phyloP scores from a whole-genome alignment of 208 protist species.

The Naegleria lovaniensis region DNA sequence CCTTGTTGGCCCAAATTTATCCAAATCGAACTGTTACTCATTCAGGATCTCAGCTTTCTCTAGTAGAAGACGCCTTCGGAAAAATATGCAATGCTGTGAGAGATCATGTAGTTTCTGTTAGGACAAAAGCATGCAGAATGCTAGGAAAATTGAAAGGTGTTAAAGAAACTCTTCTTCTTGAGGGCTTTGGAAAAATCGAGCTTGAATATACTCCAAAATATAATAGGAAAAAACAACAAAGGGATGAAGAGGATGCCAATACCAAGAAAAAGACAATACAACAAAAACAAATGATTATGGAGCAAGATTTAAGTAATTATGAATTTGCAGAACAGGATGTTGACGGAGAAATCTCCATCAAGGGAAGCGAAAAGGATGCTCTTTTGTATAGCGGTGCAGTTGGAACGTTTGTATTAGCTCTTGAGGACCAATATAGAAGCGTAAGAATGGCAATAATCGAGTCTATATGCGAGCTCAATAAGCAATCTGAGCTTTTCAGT shows the following conservation, averaged over 20 bases:
- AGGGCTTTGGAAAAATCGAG: not conserved
- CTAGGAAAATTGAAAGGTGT: not conserved
- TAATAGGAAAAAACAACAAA: not conserved
- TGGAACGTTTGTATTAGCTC: not conserved
- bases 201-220: not conserved
- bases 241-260: not conserved
- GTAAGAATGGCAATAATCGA: conserved; percentile 3
- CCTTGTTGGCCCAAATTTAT: not conserved
- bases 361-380: not conserved
- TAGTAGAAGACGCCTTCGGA: not conserved
- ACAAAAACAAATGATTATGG: conserved; percentile 12
- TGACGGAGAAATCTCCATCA: not conserved
- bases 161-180: not conserved
- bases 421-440: conserved; percentile 3
- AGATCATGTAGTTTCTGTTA: not conserved
- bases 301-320: not conserved
- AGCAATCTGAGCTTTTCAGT: not conserved
- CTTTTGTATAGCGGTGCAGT: not conserved
- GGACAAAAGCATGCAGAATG: not conserved
- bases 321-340: not conserved
- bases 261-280: not conserved
- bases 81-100: not conserved
- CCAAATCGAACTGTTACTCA: not conserved
- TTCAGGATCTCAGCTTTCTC: not conserved
- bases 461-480: not conserved